A percentile compares a stretch with the other conserved stretches of the same genome.
Conservation (phyloP, 331 rosid species). For the Rhamnella rubrinervis region DNA sequence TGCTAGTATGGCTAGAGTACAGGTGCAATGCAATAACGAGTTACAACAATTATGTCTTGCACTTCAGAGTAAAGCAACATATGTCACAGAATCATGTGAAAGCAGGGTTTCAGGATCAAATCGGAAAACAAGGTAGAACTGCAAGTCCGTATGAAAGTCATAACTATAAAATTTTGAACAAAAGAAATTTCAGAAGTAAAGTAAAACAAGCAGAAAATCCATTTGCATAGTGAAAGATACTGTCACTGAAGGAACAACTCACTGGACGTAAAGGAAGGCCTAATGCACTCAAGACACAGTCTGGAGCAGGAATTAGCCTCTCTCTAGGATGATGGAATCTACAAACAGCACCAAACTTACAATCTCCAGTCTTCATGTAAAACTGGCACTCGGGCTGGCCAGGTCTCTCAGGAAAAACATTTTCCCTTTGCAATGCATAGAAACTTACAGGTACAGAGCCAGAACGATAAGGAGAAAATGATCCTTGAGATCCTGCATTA, state of each 20-base stretch:
- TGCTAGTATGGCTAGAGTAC: neutral
- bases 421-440: slow-evolving; percentile 84
- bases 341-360: slow-evolving; percentile 95
- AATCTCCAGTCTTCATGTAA: slow-evolving; percentile 98
- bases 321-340: slow-evolving; percentile 95
- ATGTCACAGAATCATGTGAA: too few species aligned
- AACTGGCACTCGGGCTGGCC: slow-evolving; percentile 98
- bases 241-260: slow-evolving; percentile 34
- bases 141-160: neutral
- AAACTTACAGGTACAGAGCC: slow-evolving; percentile 70
- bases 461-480: slow-evolving; percentile 61
- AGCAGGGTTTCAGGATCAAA: neutral
- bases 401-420: slow-evolving; percentile 95
- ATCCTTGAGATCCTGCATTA: slow-evolving; percentile 65
- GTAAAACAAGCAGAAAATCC: neutral
- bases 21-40: neutral
- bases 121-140: neutral
- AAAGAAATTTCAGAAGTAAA: neutral
- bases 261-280: slow-evolving; percentile 97
- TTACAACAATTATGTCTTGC: too few species aligned
- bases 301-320: slow-evolving; percentile 84
- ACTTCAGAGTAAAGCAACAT: too few species aligned
- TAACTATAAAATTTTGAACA: neutral
- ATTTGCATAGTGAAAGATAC: neutral
- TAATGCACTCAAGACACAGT: slow-evolving; percentile 84